phyloP scores from a whole-genome alignment of 345 rosid genomes.

The Eucalyptus brandiana region DNA sequence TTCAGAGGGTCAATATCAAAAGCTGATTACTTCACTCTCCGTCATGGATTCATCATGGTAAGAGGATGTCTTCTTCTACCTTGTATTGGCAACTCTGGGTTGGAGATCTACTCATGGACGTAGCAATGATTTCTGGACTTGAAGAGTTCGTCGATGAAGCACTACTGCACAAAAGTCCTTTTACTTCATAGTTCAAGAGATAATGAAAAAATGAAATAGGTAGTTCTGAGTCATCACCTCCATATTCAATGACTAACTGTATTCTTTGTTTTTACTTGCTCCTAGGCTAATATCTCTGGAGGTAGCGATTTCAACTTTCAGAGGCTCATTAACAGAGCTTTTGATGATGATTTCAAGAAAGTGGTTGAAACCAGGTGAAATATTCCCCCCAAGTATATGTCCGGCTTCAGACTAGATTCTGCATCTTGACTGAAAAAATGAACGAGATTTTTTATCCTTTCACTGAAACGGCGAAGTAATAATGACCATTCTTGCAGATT shows the following conservation, averaged over 20 bases:
- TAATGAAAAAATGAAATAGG: neutral
- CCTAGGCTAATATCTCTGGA: slow-evolving; percentile 3
- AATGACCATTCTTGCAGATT: neutral
- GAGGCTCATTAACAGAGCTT: slow-evolving; percentile 1
- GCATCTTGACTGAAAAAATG: neutral
- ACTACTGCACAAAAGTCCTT: neutral
- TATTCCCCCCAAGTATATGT: neutral
- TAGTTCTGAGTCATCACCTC: neutral
- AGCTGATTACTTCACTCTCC: neutral
- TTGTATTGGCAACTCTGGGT: neutral
- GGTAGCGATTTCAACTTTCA: slow-evolving; percentile 11
- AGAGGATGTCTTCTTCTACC: neutral
- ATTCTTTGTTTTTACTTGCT: neutral
- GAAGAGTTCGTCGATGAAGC: neutral
- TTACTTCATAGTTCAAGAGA: neutral
- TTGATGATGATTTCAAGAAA: slow-evolving; percentile 10
- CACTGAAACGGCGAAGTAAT: neutral
- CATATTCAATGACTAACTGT: neutral
- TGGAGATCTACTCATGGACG: neutral
- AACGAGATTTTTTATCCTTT: neutral
- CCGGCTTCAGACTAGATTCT: neutral
- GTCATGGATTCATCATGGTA: neutral
- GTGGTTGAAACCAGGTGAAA: slow-evolving; percentile 7
- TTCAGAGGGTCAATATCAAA: neutral
- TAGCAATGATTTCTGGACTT: neutral